Evolutionary conservation across 805 yeast genomes (phyloP).

Genomic region (Kregervanrija pseudodelftensis): DNA sequence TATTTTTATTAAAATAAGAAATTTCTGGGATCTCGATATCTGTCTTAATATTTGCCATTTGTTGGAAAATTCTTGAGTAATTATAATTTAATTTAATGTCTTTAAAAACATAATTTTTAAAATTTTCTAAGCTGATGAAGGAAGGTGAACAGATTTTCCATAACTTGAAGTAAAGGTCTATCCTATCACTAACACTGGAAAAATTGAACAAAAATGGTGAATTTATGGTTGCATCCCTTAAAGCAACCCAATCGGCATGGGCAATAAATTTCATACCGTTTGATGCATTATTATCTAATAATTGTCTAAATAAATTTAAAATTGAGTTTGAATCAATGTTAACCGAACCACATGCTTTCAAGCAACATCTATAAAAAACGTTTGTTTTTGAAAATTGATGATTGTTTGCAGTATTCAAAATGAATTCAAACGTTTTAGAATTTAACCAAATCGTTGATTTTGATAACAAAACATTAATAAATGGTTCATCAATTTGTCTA

Average conservation of each 20-base stretch:
- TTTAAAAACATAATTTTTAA: slow-evolving; percentile 37
- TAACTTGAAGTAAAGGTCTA: slow-evolving; percentile 46
- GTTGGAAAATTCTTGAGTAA: slow-evolving; percentile 31
- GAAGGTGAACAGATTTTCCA: slow-evolving; percentile 43
- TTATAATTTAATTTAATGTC: slow-evolving; percentile 38
- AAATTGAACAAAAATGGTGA: slow-evolving; percentile 30
- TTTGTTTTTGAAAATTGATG: slow-evolving; percentile 55
- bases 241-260: slow-evolving; percentile 78
- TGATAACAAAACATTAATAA: slow-evolving; percentile 67
- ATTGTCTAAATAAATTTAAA: slow-evolving; percentile 28
- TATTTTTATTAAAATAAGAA: slow-evolving; percentile 25
- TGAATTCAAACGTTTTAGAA: slow-evolving; percentile 54
- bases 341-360: slow-evolving; percentile 67
- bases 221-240: slow-evolving; percentile 66
- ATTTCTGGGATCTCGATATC: slow-evolving; percentile 38
- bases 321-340: slow-evolving; percentile 49
- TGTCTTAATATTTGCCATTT: slow-evolving; percentile 30
- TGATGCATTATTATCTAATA: slow-evolving; percentile 37
- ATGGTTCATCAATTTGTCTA: slow-evolving; percentile 68
- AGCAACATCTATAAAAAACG: slow-evolving; percentile 63
- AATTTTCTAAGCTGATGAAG: slow-evolving; percentile 41
- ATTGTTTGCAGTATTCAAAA: slow-evolving; percentile 51
- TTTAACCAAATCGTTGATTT: slow-evolving; percentile 64
- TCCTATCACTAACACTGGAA: slow-evolving; percentile 35
- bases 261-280: slow-evolving; percentile 59